These are phyloP conservation scores for Hydrangea macrophylla DNA, from an alignment of 148 eudicot species.

Conservation along the genomic window DNA sequence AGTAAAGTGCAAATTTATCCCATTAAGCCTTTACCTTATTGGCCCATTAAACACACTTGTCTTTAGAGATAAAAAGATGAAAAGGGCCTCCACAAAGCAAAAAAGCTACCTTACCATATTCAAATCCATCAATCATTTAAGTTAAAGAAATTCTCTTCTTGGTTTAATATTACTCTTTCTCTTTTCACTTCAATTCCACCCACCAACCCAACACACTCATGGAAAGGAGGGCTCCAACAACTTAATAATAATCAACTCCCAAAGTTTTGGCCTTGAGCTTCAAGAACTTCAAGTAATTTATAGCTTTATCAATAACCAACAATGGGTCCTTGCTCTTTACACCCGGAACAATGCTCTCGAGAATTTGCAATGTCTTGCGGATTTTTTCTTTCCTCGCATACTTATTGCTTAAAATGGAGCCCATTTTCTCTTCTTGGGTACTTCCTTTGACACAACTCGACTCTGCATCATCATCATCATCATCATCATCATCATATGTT, in stretches of 20 bases:
- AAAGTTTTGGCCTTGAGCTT: constrained; percentile 46
- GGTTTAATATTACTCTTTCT: constrained; percentile 16
- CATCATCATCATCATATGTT: constrained; percentile 17
- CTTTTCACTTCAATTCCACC: background rate
- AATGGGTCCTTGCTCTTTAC: constrained; percentile 49
- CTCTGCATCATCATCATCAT: constrained; percentile 32
- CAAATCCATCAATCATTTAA: constrained; percentile 18
- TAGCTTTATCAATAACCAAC: constrained; percentile 61
- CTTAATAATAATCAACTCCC: constrained; percentile 7
- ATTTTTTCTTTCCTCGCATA: constrained; percentile 47
- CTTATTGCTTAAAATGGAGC: constrained; percentile 28
- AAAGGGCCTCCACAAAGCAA: constrained; percentile 3
- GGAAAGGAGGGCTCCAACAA: background rate
- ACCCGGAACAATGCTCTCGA: constrained; percentile 54
- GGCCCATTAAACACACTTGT: constrained; percentile 22
- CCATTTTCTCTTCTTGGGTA: constrained; percentile 7
- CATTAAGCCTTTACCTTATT: constrained; percentile 25
- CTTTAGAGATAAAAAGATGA: constrained; percentile 3
- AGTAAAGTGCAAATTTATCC: constrained; percentile 17
- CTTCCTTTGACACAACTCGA: constrained; percentile 22
- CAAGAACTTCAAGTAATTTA: constrained; percentile 53
- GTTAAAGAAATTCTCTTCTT: constrained; percentile 15
- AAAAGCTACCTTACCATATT: constrained; percentile 15
- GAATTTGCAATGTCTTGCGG: constrained; percentile 40
- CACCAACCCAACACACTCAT: background rate